These are phyloP conservation scores for Clavispora fructus DNA, from an alignment of 805 yeast genomes.

Conservation along the genomic window DNA sequence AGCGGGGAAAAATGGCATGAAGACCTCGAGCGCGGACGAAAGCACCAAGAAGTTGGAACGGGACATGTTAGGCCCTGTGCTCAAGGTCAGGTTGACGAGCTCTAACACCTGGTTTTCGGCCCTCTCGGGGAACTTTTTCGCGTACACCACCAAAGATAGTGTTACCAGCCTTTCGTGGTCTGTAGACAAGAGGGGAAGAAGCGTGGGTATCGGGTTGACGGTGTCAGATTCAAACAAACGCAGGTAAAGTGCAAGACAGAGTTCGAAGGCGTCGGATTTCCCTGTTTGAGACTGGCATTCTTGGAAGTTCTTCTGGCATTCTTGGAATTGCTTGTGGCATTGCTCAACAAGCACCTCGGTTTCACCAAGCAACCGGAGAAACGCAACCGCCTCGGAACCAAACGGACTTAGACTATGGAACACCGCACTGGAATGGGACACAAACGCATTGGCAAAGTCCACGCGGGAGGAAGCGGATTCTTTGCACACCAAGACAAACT, in stretches of 20 bases:
- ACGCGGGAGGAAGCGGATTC: neutral
- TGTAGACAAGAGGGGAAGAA: neutral
- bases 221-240: neutral
- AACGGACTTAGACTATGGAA: neutral
- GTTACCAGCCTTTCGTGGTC: neutral
- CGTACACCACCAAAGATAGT: neutral
- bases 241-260: neutral
- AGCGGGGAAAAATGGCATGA: constrained; percentile 10
- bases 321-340: neutral
- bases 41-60: neutral
- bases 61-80: neutral
- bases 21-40: constrained; percentile 6
- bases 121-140: neutral
- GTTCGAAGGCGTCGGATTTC: neutral
- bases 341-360: neutral
- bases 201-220: neutral
- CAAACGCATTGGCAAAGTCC: neutral
- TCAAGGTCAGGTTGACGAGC: neutral
- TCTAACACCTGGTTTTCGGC: neutral
- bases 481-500: neutral
- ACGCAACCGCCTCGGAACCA: neutral
- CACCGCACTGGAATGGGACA: neutral
- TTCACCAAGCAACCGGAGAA: neutral
- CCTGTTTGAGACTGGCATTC: no score
- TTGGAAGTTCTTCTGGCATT: no score